Evolutionary conservation across 768 basidiomycete genomes (phyloP), one percentile per base, ranked within the genome.

Genomic region (Tricholoma terreum): DNA sequence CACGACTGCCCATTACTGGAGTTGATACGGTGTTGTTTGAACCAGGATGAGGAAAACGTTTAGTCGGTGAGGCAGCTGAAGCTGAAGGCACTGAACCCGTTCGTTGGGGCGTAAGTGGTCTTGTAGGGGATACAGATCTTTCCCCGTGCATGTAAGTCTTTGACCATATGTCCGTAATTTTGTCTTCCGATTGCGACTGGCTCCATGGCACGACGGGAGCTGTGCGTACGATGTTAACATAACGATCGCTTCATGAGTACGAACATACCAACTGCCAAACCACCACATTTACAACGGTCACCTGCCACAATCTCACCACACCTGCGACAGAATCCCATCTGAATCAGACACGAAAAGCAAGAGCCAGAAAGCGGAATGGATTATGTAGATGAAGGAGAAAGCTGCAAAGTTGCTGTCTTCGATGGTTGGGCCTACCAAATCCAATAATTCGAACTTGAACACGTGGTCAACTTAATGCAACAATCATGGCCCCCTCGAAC

Each of bases 251-350:
- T 21, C 50, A 33, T 17, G 60, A 30, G 24, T 14, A 40, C 64
- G 53, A 52, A 78, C 91, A 65, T 67, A 92, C 91, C 90, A 54
- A 90, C 91, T 54, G 88, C 75, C 15, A 78, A 75, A 54, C 92
- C 92, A 61, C 92, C 91, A 70, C 91, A 94, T 71, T 82, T 86
- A 71, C 90, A 92, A 52, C 87, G 87, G 42, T 75, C 71, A 50
- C 84, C 83, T 34, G 77, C 67, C 31, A 92, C 90, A 57, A 94
- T 91, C 60, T 92, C 88, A 56, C 91, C 92, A 66, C 91, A 94
- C 68, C 89, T 79, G 58, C 89, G 81, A 75, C 92, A 94, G 66
- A 93, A 93, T 21, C 87, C 88, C 91, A 93, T 93, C 21, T 52
- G 35, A 56, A 58, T 42, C 50, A 53, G 11, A 46, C 52, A 34